phyloP scores from a whole-genome alignment of 2,329 filamentous ascomycete genomes.

The Peltaster fructicola region DNA sequence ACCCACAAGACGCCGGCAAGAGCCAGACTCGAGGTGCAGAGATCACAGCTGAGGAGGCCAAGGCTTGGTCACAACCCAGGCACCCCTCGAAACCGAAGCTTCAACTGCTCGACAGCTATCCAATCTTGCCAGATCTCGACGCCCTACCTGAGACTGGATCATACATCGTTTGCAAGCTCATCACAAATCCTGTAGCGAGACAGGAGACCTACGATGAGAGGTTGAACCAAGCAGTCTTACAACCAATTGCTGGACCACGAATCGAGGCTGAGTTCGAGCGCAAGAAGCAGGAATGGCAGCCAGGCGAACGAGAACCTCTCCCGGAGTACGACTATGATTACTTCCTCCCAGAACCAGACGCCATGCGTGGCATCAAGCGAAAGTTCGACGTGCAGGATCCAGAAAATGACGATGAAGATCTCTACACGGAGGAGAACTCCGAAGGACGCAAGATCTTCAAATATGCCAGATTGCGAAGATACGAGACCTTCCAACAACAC shows the following conservation, averaged over 20 bases:
- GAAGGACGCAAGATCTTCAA: conserved; percentile 28
- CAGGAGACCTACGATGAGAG: conserved; percentile 36
- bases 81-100: conserved; percentile 41
- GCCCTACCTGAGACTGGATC: conserved; percentile 40
- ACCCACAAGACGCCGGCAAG: conserved; percentile 47
- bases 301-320: conserved; percentile 31
- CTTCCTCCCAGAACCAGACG: conserved; percentile 34
- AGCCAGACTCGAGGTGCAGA: conserved; percentile 41
- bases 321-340: conserved; percentile 42
- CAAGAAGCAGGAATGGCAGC: conserved; percentile 27
- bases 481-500: conserved; percentile 38
- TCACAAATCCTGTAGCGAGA: conserved; percentile 37
- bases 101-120: conserved; percentile 41
- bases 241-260: conserved; percentile 30
- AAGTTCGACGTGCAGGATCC: conserved; percentile 37
- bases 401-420: conserved; percentile 33
- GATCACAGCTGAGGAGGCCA: conserved; percentile 34
- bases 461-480: conserved; percentile 40
- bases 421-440: conserved; percentile 28
- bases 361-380: conserved; percentile 34
- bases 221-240: conserved; percentile 40
- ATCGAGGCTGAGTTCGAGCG: conserved; percentile 32
- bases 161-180: conserved; percentile 44
- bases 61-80: conserved; percentile 42
- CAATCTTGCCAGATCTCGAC: conserved; percentile 42